Evolutionary conservation across 2,329 filamentous ascomycete species (phyloP).

Genomic region (Colletotrichum costaricense): DNA sequence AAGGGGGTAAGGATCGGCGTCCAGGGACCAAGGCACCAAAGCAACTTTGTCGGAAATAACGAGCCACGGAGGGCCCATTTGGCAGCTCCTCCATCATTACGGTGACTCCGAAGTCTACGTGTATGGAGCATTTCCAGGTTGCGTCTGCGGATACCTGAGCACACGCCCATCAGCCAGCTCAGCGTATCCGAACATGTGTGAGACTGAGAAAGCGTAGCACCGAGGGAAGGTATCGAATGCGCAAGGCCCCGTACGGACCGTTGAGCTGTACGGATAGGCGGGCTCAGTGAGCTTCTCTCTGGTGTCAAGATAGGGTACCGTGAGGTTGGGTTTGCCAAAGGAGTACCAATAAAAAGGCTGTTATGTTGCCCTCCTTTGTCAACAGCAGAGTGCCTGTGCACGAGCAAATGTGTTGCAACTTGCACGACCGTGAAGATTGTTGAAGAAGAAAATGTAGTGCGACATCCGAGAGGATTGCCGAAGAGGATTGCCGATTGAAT

Average conservation of each 20-base stretch:
- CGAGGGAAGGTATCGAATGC: neutral
- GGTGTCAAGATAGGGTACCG: neutral
- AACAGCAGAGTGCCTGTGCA: neutral
- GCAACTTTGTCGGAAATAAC: conserved; percentile 29
- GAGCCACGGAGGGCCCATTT: conserved; percentile 24
- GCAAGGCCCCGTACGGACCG: neutral
- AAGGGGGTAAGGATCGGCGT: conserved; percentile 33
- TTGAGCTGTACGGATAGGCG: too few species aligned
- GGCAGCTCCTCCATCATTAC: conserved; percentile 33
- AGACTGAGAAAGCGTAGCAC: neutral
- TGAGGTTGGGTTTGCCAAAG: neutral
- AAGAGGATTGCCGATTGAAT: conserved; percentile 13
- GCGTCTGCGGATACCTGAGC: neutral
- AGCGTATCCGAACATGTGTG: neutral
- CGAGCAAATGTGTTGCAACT: neutral
- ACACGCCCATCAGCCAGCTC: conserved; percentile 12
- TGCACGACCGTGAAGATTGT: too few species aligned
- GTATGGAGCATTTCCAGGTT: neutral
- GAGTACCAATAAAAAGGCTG: neutral
- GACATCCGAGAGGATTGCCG: conserved; percentile 12
- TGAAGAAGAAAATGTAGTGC: neutral
- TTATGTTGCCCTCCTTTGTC: neutral
- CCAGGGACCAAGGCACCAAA: conserved; percentile 11
- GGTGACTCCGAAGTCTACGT: conserved; percentile 32
- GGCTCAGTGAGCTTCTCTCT: conserved; percentile 4